Evolutionary conservation across 2,329 filamentous ascomycete species (phyloP).

Genomic region (Fusarium pseudonygamai): DNA sequence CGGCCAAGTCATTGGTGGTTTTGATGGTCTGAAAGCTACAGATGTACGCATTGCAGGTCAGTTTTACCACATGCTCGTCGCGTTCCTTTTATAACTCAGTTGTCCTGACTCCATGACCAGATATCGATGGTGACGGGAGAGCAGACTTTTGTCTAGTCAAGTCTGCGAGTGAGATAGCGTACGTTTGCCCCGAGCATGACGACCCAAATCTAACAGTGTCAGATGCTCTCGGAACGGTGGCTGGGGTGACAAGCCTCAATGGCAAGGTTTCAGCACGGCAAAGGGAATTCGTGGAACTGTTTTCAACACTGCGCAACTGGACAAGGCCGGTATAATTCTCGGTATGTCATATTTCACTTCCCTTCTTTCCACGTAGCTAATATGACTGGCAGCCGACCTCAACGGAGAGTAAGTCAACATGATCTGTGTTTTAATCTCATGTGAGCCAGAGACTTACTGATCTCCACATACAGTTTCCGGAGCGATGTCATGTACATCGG

Average conservation of each 20-base stretch:
- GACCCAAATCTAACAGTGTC: neutral
- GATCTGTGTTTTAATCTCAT: no score
- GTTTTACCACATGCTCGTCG: neutral
- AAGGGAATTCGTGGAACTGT: neutral
- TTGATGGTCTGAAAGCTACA: neutral
- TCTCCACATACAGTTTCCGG: neutral
- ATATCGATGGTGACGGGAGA: neutral
- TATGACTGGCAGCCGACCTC: neutral
- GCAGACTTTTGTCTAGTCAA: neutral
- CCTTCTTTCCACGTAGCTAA: neutral
- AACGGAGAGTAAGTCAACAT: neutral
- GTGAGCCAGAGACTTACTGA: rapidly evolving
- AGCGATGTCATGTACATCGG: neutral
- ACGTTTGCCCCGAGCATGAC: neutral
- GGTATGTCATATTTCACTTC: neutral
- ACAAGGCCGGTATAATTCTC: neutral
- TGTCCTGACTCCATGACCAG: neutral
- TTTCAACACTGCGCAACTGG: neutral
- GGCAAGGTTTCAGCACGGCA: neutral
- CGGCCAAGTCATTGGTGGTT: neutral
- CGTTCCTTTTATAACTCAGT: no score
- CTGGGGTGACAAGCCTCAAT: neutral
- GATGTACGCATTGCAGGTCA: neutral
- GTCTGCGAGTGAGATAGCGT: neutral
- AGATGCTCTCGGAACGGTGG: neutral